These are phyloP conservation scores for Aspergillus heteromorphus DNA, from an alignment of 495 filamentous ascomycete species.

Conservation along the genomic window DNA sequence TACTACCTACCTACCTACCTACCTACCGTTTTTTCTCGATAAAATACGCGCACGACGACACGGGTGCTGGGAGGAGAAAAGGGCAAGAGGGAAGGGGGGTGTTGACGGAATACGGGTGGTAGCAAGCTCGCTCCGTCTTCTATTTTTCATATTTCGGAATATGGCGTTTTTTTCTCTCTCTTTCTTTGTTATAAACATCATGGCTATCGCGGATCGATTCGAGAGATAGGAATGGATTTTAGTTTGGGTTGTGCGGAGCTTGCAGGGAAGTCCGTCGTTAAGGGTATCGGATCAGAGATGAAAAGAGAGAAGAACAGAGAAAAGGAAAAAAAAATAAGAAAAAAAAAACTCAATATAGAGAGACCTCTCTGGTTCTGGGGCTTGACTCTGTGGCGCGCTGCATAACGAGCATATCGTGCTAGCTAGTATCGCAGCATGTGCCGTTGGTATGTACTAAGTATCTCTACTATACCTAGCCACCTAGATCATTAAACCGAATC, in stretches of 20 bases:
- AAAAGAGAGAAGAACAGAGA: too few relatives aligned
- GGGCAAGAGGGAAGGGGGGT: too few relatives aligned
- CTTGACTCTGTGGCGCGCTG: background rate
- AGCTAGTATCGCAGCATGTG: background rate
- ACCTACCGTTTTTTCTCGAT: slow-evolving; percentile 6
- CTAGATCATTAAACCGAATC: background rate
- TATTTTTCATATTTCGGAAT: slow-evolving; percentile 14
- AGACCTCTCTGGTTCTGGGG: background rate
- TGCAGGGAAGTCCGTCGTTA: slow-evolving; percentile 3
- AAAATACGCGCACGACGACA: slow-evolving; percentile 2
- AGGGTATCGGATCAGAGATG: too few relatives aligned
- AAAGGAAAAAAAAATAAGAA: too few relatives aligned
- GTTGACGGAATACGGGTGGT: slow-evolving; percentile 6
- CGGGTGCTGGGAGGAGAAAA: background rate
- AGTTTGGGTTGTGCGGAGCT: background rate
- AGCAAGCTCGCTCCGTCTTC: slow-evolving; percentile 9
- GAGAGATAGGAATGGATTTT: slow-evolving; percentile 5
- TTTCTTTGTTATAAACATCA: too few relatives aligned
- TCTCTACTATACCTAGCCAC: slow-evolving; percentile 6
- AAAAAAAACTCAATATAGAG: too few relatives aligned
- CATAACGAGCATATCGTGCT: background rate
- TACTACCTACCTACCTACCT: slow-evolving; percentile 9
- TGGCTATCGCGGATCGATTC: slow-evolving; percentile 15
- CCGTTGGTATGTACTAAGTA: background rate
- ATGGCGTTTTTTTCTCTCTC: slow-evolving; percentile 9